These are phyloP conservation scores for Penicillium palitans DNA, from an alignment of 2,329 filamentous ascomycete genomes.

Conservation along the genomic window DNA sequence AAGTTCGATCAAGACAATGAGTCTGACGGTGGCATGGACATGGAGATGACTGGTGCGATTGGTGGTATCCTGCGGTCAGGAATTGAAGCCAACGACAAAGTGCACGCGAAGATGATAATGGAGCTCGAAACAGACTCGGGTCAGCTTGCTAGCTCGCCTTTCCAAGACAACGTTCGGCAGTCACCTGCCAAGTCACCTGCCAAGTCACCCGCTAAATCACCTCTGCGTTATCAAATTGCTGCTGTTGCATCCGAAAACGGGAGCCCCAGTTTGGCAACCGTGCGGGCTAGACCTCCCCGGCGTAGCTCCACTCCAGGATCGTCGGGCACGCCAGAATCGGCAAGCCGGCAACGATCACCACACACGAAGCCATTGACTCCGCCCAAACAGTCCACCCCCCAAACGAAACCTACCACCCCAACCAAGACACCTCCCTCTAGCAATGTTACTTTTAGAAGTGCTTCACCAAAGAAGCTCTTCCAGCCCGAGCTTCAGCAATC, in stretches of 20 bases:
- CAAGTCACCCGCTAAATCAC: slow-evolving; percentile 23
- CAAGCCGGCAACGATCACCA: slow-evolving; percentile 41
- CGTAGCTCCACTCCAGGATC: slow-evolving; percentile 49
- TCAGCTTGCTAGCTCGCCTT: slow-evolving; percentile 50
- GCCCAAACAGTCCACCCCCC: slow-evolving; percentile 48
- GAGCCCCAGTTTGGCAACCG: slow-evolving; percentile 58
- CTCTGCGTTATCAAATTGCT: slow-evolving; percentile 36
- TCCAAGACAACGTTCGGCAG: slow-evolving; percentile 38
- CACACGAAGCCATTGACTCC: slow-evolving; percentile 41
- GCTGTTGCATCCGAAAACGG: slow-evolving; percentile 50
- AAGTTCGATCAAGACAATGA: slow-evolving; percentile 32
- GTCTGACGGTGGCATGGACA: slow-evolving; percentile 42
- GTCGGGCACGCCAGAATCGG: slow-evolving; percentile 47
- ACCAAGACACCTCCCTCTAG: slow-evolving; percentile 53
- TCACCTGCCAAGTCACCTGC: slow-evolving; percentile 37
- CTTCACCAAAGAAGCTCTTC: slow-evolving; percentile 53
- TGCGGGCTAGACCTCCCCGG: slow-evolving; percentile 49
- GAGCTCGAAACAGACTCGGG: slow-evolving; percentile 58
- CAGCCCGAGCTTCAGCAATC: slow-evolving; percentile 43
- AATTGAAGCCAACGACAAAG: slow-evolving; percentile 42
- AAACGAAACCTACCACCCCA: slow-evolving; percentile 50
- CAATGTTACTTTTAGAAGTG: slow-evolving; percentile 47
- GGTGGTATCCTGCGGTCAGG: slow-evolving; percentile 54
- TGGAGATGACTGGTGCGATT: slow-evolving; percentile 61
- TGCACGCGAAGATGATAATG: slow-evolving; percentile 58